Percentiles rank a stretch among this genome's conserved stretches.
phyloP scores from a whole-genome alignment of 2,329 filamentous ascomycete species.

The Cercospora janseana region DNA sequence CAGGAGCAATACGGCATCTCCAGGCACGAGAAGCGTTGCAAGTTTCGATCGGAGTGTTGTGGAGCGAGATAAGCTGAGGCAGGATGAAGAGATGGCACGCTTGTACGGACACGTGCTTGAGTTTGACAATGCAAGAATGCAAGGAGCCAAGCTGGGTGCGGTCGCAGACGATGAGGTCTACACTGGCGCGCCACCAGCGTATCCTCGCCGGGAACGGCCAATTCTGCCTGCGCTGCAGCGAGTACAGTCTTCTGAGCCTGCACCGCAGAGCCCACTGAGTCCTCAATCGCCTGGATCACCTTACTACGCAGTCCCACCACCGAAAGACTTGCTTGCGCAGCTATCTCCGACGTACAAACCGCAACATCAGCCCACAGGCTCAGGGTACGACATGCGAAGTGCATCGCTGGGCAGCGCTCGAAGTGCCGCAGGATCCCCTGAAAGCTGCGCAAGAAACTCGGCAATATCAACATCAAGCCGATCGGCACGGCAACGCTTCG shows the following conservation, averaged over 20 bases:
- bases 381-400: not conserved
- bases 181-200: conserved; percentile 1
- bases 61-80: conserved; percentile 68
- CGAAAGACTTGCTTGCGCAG: conserved; percentile 9
- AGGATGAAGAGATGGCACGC: conserved; percentile 80
- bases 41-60: conserved; percentile 75
- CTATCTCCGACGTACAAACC: conserved; percentile 16
- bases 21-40: conserved; percentile 57
- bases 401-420: not conserved
- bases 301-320: conserved; percentile 39
- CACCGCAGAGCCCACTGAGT: conserved; percentile 39
- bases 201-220: conserved; percentile 3
- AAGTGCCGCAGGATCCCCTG: not conserved
- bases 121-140: conserved; percentile 36
- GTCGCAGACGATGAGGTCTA: not conserved
- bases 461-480: conserved; percentile 55
- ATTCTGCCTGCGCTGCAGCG: conserved; percentile 8
- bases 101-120: conserved; percentile 92
- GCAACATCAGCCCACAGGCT: conserved; percentile 19
- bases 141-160: conserved; percentile 55
- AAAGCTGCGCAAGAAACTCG: not conserved
- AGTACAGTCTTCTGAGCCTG: conserved; percentile 29
- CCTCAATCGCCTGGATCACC: conserved; percentile 38
- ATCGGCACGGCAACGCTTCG: conserved; percentile 48
- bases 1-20: conserved; percentile 47